Evolutionary conservation across 2,329 filamentous ascomycete genomes (phyloP).

Genomic region (Talaromyces sp.): DNA sequence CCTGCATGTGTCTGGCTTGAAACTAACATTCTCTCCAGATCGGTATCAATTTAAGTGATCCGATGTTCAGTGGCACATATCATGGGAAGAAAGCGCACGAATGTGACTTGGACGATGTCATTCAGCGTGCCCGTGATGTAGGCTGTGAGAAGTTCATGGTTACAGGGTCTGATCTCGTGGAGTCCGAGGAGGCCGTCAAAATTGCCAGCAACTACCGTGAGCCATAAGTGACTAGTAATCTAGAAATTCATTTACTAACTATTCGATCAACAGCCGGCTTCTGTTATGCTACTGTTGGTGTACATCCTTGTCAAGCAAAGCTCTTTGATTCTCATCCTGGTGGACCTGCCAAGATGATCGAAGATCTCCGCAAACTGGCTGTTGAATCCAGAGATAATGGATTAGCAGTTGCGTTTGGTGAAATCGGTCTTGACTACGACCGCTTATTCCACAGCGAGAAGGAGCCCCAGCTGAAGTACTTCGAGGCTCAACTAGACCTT

Average conservation of each 20-base stretch:
- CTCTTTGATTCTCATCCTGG: slow-evolving; percentile 68
- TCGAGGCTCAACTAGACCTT: slow-evolving; percentile 78
- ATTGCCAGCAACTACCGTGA: slow-evolving; percentile 74
- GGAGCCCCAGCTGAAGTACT: slow-evolving; percentile 80
- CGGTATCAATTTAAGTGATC: slow-evolving; percentile 94
- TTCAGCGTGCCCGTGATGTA: slow-evolving; percentile 74
- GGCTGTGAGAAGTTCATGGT: slow-evolving; percentile 91
- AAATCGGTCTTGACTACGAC: slow-evolving; percentile 97
- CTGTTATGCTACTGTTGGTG: slow-evolving; percentile 88
- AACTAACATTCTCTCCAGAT: slow-evolving; percentile 55
- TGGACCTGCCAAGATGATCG: slow-evolving; percentile 48
- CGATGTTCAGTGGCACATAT: slow-evolving; percentile 83
- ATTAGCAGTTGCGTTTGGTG: slow-evolving; percentile 80
- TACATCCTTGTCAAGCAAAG: slow-evolving; percentile 86
- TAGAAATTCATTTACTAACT: not conserved
- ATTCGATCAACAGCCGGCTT: slow-evolving; percentile 62
- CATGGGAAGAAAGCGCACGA: slow-evolving; percentile 70
- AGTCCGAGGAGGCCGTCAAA: slow-evolving; percentile 73
- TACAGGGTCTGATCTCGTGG: slow-evolving; percentile 83
- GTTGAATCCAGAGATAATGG: slow-evolving; percentile 58
- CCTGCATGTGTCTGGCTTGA: not conserved
- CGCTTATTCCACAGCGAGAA: slow-evolving; percentile 79
- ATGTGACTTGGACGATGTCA: slow-evolving; percentile 60
- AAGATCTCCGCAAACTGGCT: slow-evolving; percentile 68
- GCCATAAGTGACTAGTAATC: slow-evolving; percentile 32